phyloP scores from a whole-genome alignment of 441 rosid genomes.

The Jatropha multifida region DNA sequence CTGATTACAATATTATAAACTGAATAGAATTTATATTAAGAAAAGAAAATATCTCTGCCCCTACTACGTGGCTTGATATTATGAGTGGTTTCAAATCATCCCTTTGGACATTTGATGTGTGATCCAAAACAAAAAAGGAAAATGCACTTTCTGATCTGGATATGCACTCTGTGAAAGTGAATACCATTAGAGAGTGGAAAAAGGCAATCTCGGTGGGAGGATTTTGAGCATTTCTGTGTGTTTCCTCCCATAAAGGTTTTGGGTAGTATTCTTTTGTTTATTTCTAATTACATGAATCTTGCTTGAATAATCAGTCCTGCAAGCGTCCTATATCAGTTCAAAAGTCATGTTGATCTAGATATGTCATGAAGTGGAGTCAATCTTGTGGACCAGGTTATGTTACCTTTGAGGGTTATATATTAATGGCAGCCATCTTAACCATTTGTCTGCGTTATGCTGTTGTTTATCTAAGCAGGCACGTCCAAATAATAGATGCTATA shows the following conservation, averaged over 20 bases:
- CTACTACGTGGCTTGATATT: background rate
- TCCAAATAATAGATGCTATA: background rate
- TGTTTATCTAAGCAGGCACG: background rate
- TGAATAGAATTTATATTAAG: background rate
- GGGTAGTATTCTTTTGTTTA: background rate
- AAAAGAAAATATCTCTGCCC: background rate
- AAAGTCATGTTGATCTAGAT: background rate
- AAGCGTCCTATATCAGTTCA: background rate
- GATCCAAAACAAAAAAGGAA: background rate
- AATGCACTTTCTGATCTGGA: background rate
- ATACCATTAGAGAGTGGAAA: background rate
- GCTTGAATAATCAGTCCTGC: too few relatives aligned
- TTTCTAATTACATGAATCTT: too few relatives aligned
- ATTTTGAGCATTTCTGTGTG: background rate
- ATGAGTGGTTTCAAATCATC: too few relatives aligned
- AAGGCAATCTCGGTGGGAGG: background rate
- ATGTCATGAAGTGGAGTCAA: background rate
- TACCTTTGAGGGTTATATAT: background rate
- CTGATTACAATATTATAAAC: background rate
- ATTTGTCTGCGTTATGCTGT: background rate
- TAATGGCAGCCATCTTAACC: background rate
- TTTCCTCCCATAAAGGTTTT: background rate
- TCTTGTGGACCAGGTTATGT: background rate
- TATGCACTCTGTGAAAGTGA: background rate
- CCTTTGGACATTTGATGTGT: background rate